Evolutionary conservation across 768 basidiomycete genomes (phyloP).

Genomic region (Clitopilus passeckerianus): DNA sequence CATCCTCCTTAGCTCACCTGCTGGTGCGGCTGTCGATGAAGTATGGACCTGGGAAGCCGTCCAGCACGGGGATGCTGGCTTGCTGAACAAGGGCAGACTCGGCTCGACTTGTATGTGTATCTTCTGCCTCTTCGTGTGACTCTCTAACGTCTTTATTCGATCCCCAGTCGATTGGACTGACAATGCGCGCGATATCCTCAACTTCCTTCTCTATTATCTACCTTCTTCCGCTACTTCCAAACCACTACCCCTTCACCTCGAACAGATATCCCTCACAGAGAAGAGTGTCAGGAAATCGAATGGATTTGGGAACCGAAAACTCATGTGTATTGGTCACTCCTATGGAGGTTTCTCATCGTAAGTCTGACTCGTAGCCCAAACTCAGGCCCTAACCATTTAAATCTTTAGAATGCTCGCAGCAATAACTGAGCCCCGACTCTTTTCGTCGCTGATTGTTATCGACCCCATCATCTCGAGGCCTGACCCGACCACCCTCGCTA

Average conservation of each 20-base stretch:
- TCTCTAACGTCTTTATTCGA: neutral
- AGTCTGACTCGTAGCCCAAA: too few species aligned
- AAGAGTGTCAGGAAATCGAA: slow-evolving; percentile 27
- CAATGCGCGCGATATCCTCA: slow-evolving; percentile 70
- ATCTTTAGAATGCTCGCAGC: slow-evolving; percentile 71
- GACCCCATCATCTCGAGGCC: slow-evolving; percentile 65
- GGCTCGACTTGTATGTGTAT: slow-evolving; percentile 53
- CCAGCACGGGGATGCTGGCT: slow-evolving; percentile 81
- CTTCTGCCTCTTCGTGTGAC: neutral
- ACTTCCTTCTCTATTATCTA: slow-evolving; percentile 67
- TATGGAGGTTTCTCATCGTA: slow-evolving; percentile 74
- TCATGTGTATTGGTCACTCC: slow-evolving; percentile 79
- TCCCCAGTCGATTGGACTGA: slow-evolving; percentile 74
- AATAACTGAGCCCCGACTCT: slow-evolving; percentile 56
- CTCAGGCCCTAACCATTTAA: too few species aligned
- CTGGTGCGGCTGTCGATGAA: slow-evolving; percentile 43
- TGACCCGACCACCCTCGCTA: slow-evolving; percentile 4
- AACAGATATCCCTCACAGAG: slow-evolving; percentile 36
- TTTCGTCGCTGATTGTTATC: slow-evolving; percentile 65
- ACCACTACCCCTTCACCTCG: slow-evolving; percentile 48
- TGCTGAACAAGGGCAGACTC: slow-evolving; percentile 57
- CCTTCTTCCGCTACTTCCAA: slow-evolving; percentile 34
- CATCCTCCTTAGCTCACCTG: slow-evolving; percentile 40
- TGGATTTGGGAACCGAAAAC: slow-evolving; percentile 47
- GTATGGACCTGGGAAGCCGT: slow-evolving; percentile 83